Base-by-base conservation (phyloP, 495 filamentous ascomycete genomes). In the Xylaria acuta region DNA sequence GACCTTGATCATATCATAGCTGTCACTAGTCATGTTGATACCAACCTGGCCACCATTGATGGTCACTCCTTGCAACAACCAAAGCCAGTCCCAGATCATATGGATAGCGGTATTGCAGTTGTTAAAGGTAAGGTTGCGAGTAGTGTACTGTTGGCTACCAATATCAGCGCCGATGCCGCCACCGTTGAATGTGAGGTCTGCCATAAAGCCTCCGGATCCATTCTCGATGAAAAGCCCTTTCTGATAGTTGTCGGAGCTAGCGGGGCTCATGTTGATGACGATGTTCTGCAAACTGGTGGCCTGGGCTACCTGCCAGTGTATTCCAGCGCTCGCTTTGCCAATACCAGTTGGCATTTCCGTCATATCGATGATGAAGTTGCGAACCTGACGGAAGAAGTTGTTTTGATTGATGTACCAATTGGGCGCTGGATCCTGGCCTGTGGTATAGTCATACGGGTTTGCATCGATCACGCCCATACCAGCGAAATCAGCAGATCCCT, bases 251-350 rank as follows among this genome's bases (percentile, higher is more conserved):
- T 83, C 86, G 54, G 88, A 88, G 20, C 90, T 90, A 72, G 91
- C 92, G 67, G 87, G 88, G 77, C 89, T 84, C 94, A 98, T 97
- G 80, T 94, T 89, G 83, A 98, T 97, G 67, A 90, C 88, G 67
- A 97, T 90, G 80, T 98, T 97, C 80, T 97, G 94, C 62, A 97
- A 82, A 73, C 91, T 94, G 14, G 96, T 97, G 5, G 95, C 96
- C 78, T 99, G 96, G 51, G 93, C 94, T 4, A 99, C 95, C 80
- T 98, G 96, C 97, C 97, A 98, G 82, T 98, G 96, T 69, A 99
- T 97, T 82, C 93, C 94, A 49, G 94, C 87, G 69, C 92, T 93
- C 32, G 80, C 76, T 51, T 80, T 84, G 64, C 84, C 75, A 25
- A 7, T 58, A 5, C 4, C 27, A 34, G 27, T 72, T 18, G 92